phyloP scores from a whole-genome alignment of 768 basidiomycete genomes.

The Suillus variegatus region DNA sequence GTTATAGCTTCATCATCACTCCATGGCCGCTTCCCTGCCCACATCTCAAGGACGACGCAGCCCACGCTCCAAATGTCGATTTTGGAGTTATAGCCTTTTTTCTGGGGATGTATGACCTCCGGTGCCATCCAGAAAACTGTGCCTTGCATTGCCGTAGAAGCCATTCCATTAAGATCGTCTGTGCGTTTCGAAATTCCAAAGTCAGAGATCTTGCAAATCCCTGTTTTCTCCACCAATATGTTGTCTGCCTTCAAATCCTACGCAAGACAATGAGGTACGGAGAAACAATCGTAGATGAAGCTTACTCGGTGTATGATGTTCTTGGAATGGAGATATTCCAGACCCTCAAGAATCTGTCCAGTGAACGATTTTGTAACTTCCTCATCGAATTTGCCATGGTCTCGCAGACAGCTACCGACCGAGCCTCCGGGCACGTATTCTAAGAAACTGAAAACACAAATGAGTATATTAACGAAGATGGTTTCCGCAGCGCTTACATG shows the following conservation, averaged over 20 bases:
- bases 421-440: conserved; percentile 99
- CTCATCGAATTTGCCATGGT: conserved; percentile 92
- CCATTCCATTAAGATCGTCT: conserved; percentile 79
- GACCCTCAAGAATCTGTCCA: conserved; percentile 84
- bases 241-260: conserved; percentile 98
- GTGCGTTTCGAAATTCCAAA: conserved; percentile 98
- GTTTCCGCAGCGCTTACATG: conserved; percentile 62
- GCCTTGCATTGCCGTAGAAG: conserved; percentile 93
- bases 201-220: conserved; percentile 96
- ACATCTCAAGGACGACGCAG: conserved; percentile 99
- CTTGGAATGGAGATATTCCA: conserved; percentile 90
- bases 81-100: conserved; percentile 94
- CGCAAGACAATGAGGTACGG: conserved; percentile 7
- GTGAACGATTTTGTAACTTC: conserved; percentile 93
- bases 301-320: conserved; percentile 90
- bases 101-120: conserved; percentile 85
- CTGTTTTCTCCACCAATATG: conserved; percentile 90
- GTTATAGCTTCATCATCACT: conserved; percentile 84
- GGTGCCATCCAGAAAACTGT: conserved; percentile 99
- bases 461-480: conserved; percentile 1
- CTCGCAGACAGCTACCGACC: conserved; percentile 84
- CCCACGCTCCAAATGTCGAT: conserved; percentile 99
- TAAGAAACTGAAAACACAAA: conserved; percentile 68
- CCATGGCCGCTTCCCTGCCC: conserved; percentile 97
- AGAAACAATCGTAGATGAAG: not conserved